A percentile compares a stretch with the other conserved stretches of the same genome.
These are phyloP conservation scores for Neofusicoccum ribis DNA, from an alignment of 2,329 filamentous ascomycete species.

Conservation along the genomic window DNA sequence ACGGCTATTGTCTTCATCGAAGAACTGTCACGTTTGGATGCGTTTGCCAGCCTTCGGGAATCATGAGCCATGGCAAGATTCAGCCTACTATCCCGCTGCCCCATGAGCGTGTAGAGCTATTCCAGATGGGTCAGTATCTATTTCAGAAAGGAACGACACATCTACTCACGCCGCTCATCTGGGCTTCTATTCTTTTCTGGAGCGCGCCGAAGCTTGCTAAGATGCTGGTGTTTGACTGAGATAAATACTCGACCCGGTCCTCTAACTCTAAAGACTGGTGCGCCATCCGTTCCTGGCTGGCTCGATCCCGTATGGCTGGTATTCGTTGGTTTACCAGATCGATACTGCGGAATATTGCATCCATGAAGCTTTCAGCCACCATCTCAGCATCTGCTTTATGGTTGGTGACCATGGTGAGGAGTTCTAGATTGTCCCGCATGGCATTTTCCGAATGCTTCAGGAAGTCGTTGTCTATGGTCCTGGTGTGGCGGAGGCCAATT, in stretches of 20 bases:
- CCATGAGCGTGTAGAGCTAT: neutral
- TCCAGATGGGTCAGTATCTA: neutral
- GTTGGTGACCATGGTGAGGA: neutral
- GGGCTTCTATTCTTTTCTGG: neutral
- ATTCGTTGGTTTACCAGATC: neutral
- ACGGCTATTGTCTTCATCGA: constrained; percentile 21
- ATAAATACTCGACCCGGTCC: neutral
- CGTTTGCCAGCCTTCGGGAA: neutral
- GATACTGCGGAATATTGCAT: neutral
- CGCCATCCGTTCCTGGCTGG: neutral
- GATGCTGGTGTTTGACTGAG: neutral
- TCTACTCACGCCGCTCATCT: neutral
- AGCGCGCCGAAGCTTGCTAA: neutral
- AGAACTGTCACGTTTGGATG: constrained; percentile 14
- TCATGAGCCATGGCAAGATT: neutral
- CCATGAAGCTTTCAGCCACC: neutral
- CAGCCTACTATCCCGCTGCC: neutral
- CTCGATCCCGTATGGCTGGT: neutral
- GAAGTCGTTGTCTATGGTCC: neutral
- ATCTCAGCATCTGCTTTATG: neutral
- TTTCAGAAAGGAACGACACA: neutral
- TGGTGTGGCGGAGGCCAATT: neutral
- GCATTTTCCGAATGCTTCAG: neutral
- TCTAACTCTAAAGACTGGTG: neutral
- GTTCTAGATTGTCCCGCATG: neutral